Conservation (phyloP, 768 basidiomycete genomes). For the Leccinellum luteum region DNA sequence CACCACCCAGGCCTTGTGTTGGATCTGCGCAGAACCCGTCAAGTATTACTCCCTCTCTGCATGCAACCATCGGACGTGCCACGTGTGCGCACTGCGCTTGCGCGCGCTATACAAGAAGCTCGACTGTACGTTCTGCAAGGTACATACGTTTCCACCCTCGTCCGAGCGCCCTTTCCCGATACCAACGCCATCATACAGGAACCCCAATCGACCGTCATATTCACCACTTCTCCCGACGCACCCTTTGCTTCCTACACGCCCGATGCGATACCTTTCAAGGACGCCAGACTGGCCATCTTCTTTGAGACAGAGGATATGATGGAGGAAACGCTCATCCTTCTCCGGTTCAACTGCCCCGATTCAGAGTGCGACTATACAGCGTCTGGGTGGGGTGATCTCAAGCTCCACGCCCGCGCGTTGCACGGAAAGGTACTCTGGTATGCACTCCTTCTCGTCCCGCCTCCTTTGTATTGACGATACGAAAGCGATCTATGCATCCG, state of each 20-base stretch:
- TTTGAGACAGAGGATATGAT: slow-evolving; percentile 94
- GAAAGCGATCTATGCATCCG: slow-evolving; percentile 84
- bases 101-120: slow-evolving; percentile 90
- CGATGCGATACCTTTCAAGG: slow-evolving; percentile 59
- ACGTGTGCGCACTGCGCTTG: slow-evolving; percentile 86
- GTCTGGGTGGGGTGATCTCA: slow-evolving; percentile 87
- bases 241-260: slow-evolving; percentile 58
- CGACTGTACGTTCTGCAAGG: slow-evolving; percentile 96
- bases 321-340: slow-evolving; percentile 87
- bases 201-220: slow-evolving; percentile 70
- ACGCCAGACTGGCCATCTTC: slow-evolving; percentile 68
- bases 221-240: slow-evolving; percentile 63
- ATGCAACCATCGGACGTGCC: slow-evolving; percentile 95
- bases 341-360: slow-evolving; percentile 94
- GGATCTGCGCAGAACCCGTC: slow-evolving; percentile 93
- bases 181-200: slow-evolving; percentile 41
- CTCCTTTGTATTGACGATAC: neutral
- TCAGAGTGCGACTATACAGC: slow-evolving; percentile 79
- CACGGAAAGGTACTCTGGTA: slow-evolving; percentile 86
- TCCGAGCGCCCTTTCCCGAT: neutral
- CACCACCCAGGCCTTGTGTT: slow-evolving; percentile 51
- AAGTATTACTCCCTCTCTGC: slow-evolving; percentile 86
- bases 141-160: neutral
- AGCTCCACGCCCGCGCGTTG: slow-evolving; percentile 71
- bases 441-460: neutral